A percentile compares a stretch with the other conserved stretches of the same genome.
phyloP scores from a whole-genome alignment of 768 basidiomycete species.

The Piloderma croceum region DNA sequence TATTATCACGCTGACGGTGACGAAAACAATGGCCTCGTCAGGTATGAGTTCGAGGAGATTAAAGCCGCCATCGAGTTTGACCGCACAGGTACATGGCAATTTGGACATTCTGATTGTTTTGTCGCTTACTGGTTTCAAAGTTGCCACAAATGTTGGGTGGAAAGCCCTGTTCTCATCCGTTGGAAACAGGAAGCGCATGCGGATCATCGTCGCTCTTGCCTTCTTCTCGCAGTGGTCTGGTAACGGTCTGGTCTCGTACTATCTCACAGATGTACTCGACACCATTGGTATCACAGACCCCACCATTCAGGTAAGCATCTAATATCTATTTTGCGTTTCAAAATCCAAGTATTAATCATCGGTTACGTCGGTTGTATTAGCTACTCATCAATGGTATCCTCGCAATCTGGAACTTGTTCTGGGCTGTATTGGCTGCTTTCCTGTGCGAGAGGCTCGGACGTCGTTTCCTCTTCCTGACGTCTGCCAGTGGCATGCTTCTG shows the following conservation, averaged over 20 bases:
- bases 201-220: constrained; percentile 70
- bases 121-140: constrained; percentile 19
- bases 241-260: constrained; percentile 80
- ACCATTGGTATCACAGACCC: constrained; percentile 60
- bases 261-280: constrained; percentile 68
- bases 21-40: constrained; percentile 59
- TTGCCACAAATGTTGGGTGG: constrained; percentile 59
- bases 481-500: constrained; percentile 51
- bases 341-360: no score
- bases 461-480: constrained; percentile 63
- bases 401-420: constrained; percentile 73
- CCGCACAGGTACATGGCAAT: constrained; percentile 28
- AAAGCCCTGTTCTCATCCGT: constrained; percentile 57
- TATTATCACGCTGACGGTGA: constrained; percentile 83
- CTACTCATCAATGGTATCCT: constrained; percentile 84
- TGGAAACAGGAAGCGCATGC: constrained; percentile 73
- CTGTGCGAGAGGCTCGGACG: constrained; percentile 65
- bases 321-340: no score
- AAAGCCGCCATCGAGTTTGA: constrained; percentile 72
- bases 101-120: not conserved
- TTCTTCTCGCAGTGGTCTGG: constrained; percentile 88
- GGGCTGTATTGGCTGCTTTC: constrained; percentile 53
- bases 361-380: no score
- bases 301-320: constrained; percentile 38
- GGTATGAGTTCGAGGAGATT: constrained; percentile 77